A percentile compares a stretch with the other conserved stretches of the same genome.
phyloP scores from a whole-genome alignment of 2,329 filamentous ascomycete species.

The Chalaropsis ovoidea region DNA sequence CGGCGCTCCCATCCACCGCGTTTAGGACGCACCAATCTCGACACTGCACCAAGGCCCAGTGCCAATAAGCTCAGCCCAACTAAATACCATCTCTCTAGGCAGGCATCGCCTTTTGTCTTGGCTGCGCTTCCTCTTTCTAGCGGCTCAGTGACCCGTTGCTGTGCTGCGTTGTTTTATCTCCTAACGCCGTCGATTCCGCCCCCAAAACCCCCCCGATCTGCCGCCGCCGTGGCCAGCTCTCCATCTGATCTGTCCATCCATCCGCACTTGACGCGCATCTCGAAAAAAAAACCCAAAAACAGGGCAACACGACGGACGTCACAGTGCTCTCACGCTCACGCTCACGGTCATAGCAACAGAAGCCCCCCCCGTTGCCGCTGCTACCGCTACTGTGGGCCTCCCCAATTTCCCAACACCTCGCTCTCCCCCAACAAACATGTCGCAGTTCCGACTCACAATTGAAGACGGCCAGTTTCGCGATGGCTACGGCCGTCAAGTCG shows the following conservation, averaged over 20 bases:
- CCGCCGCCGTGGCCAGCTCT: not conserved
- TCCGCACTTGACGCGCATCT: not conserved
- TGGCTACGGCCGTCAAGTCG: conserved; percentile 67
- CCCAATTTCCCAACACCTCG: not conserved
- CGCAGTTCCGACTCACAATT: conserved; percentile 62
- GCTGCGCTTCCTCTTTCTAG: not conserved
- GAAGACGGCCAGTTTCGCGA: conserved; percentile 82
- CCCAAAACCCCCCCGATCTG: not conserved
- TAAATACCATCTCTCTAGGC: not conserved
- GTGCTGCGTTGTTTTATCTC: not conserved
- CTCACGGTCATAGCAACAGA: not conserved
- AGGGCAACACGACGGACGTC: too few relatives aligned
- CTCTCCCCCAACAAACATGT: conserved; percentile 43
- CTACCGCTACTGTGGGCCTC: not conserved
- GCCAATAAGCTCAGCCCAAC: not conserved
- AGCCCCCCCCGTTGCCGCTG: not conserved
- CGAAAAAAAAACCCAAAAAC: not conserved
- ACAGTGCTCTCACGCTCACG: not conserved
- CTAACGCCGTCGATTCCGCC: not conserved
- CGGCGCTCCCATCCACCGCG: not conserved
- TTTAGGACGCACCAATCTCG: not conserved
- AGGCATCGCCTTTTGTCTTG: conserved; percentile 4
- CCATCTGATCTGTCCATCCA: not conserved
- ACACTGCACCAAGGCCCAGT: not conserved
- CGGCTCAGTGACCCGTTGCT: not conserved